phyloP scores from a whole-genome alignment of 495 filamentous ascomycete genomes.

The Penicillium antarcticum region DNA sequence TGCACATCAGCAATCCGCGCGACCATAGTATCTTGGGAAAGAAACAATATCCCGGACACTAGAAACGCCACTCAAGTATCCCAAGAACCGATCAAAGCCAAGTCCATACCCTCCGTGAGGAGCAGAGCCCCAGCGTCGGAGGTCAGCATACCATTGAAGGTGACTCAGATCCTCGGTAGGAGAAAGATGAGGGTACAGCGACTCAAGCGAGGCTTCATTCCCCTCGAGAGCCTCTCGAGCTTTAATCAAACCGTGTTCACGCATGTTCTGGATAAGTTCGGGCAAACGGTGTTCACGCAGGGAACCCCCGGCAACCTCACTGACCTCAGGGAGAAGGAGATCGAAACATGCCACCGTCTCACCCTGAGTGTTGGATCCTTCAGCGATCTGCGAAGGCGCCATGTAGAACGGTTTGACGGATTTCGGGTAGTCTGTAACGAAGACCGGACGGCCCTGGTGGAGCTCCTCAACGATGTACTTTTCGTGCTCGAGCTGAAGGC shows the following conservation, averaged over 20 bases:
- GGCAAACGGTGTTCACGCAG: constrained; percentile 85
- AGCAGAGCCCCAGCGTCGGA: constrained; percentile 87
- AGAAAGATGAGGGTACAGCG: constrained; percentile 35
- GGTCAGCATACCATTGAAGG: constrained; percentile 91
- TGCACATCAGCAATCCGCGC: constrained; percentile 74
- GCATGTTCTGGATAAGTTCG: constrained; percentile 72
- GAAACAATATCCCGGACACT: constrained; percentile 85
- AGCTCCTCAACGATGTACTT: constrained; percentile 75
- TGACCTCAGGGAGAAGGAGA: constrained; percentile 82
- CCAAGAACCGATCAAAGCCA: constrained; percentile 86
- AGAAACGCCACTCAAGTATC: constrained; percentile 77
- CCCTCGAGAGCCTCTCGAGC: constrained; percentile 10
- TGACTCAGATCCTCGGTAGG: constrained; percentile 47
- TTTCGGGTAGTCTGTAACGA: constrained; percentile 88
- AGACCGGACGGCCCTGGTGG: constrained; percentile 70
- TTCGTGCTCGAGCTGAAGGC: constrained; percentile 90
- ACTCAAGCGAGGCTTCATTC: constrained; percentile 7
- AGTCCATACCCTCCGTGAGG: constrained; percentile 97
- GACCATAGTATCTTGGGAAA: constrained; percentile 88
- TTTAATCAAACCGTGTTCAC: constrained; percentile 51
- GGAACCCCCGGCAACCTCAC: constrained; percentile 89
- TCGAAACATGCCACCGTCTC: constrained; percentile 92
- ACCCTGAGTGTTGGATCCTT: constrained; percentile 10
- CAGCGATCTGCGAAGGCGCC: constrained; percentile 50
- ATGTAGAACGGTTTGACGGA: constrained; percentile 96